Percentiles rank a stretch among this genome's conserved stretches.
Evolutionary conservation across 371 early-diverging fungal genomes (phyloP).

Genomic region (Apophysomyces sp.): DNA sequence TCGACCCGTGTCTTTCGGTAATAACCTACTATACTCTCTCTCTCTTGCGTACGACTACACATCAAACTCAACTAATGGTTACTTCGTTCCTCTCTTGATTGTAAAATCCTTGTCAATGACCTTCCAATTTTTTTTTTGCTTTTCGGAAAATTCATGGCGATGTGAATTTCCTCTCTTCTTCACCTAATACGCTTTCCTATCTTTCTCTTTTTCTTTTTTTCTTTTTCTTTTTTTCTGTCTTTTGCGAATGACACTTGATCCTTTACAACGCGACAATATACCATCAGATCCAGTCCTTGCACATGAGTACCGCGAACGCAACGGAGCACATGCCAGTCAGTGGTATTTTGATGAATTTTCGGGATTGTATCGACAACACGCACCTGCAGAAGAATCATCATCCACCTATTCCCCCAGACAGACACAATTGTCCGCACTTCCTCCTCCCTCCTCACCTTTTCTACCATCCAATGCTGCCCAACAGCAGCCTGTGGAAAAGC

Average conservation of each 20-base stretch:
- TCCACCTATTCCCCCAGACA: background rate
- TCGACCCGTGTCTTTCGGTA: too few species aligned
- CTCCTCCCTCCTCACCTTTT: background rate
- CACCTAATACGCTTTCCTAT: background rate
- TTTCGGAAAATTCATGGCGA: background rate
- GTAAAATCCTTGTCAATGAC: too few species aligned
- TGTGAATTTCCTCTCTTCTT: too few species aligned
- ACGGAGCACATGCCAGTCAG: conserved; percentile 5
- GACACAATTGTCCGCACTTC: background rate
- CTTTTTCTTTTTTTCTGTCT: background rate
- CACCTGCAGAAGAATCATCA: conserved; percentile 1
- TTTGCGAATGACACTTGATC: background rate
- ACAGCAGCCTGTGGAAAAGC: background rate
- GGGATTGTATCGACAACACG: conserved; percentile 30
- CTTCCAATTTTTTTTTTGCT: too few species aligned
- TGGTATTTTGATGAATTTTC: conserved; percentile 45
- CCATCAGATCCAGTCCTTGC: background rate
- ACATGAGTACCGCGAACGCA: conserved; percentile 14
- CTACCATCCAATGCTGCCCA: background rate
- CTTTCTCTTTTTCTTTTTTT: background rate
- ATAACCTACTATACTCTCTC: too few species aligned
- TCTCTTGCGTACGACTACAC: too few species aligned
- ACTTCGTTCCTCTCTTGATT: too few species aligned
- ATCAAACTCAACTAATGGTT: too few species aligned
- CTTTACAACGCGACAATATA: background rate